Evolutionary conservation across 2,329 filamentous ascomycete genomes (phyloP), one percentile per base, ranked within the genome.

Genomic region (Cytospora leucostoma): DNA sequence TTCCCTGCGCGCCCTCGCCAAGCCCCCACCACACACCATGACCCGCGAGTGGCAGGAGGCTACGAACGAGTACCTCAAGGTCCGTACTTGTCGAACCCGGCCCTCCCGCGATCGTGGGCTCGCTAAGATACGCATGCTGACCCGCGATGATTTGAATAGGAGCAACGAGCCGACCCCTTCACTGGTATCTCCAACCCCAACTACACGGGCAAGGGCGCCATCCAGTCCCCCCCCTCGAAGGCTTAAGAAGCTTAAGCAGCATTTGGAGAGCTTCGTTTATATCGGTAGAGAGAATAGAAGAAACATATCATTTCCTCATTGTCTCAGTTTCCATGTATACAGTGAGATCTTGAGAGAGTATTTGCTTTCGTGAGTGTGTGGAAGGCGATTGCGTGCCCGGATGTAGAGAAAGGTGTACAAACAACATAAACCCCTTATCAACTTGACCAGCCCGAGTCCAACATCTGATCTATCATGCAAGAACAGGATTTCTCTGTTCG

Each of bases 11-110:
- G 70, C 84, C 70, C 88, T 91, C 76, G 92, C 90, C 73, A 84
- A 86, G 75, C 85, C 86, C 65, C 74, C 85, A 67, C 95, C 95
- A 70, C 82, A 83, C 77, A 96, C 94, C 73, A 96, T 99, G 93
- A 94, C 84, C 81, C 91, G 92, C 84, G 95, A 99, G 81, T 98
- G 91, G 87, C 92, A 99, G 83, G 93, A 98, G 83, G 90, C 90
- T 71, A 85, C 89, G 71, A 97, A 99, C 80, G 95, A 97, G 83
- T 95, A 91, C 79, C 84, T 97, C 78, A 93, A 88, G 86, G 94
- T 96, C 81, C 73, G 87, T 47, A 19, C 21, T 19, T 17, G n/a
- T 80, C 50, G 35, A n/a, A 59, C 59, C 34, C 27, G 35, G 52
- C 27, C 40, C 44, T 51, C 59, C 37, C 8, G 8, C 40, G 44